Evolutionary conservation across 1,284 basidiomycete genomes (phyloP).

Genomic region (Fistulinella staudtii): DNA sequence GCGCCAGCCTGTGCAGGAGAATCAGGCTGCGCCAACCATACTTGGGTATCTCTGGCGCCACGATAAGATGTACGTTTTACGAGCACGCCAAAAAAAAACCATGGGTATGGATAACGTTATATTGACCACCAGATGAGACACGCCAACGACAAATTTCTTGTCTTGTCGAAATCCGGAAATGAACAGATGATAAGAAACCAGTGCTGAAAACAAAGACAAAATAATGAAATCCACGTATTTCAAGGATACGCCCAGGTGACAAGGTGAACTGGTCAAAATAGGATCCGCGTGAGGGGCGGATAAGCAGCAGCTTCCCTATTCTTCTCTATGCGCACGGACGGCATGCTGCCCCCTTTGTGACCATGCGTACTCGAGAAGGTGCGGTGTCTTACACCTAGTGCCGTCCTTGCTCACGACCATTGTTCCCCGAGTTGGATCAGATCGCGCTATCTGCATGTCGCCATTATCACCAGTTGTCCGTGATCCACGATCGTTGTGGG

Average conservation of each 20-base stretch:
- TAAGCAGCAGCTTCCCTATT: background rate
- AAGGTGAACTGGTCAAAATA: slow-evolving; percentile 13
- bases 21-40: background rate
- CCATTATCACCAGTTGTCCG: slow-evolving; percentile 4
- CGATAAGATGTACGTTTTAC: background rate
- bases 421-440: slow-evolving; percentile 6
- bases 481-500: slow-evolving; percentile 28
- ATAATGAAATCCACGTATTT: slow-evolving; percentile 4
- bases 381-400: slow-evolving; percentile 22
- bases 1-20: background rate
- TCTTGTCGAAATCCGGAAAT: slow-evolving; percentile 24
- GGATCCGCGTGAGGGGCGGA: slow-evolving; percentile 11
- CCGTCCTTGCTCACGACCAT: slow-evolving; percentile 10
- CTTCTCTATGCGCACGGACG: slow-evolving; percentile 15
- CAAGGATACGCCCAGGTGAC: slow-evolving; percentile 10
- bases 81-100: background rate
- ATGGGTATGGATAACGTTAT: slow-evolving; percentile 9
- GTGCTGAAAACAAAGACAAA: slow-evolving; percentile 8
- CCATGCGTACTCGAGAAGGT: slow-evolving; percentile 18
- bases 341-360: slow-evolving; percentile 8
- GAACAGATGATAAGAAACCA: slow-evolving; percentile 14
- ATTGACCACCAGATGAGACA: too few relatives aligned
- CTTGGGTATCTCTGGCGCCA: background rate
- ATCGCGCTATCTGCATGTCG: slow-evolving; percentile 5
- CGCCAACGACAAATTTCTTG: too few relatives aligned